A percentile compares a stretch with the other conserved stretches of the same genome.
Evolutionary conservation across 768 basidiomycete genomes (phyloP).

Genomic region (Calvatia gigantea): DNA sequence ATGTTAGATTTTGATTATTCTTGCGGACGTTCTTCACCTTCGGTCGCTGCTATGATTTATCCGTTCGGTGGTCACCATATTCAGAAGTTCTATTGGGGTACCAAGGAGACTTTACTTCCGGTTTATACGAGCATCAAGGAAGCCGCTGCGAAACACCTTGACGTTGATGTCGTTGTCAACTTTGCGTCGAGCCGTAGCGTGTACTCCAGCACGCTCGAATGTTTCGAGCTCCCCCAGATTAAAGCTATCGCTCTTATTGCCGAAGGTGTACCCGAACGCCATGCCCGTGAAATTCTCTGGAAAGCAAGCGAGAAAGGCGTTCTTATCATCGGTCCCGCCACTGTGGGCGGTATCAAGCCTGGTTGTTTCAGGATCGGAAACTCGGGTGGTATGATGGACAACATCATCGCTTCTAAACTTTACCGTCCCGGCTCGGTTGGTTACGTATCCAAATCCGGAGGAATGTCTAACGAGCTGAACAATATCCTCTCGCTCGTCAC

Average conservation of each 20-base stretch:
- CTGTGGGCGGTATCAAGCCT: constrained; percentile 99
- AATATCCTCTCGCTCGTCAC: constrained; percentile 96
- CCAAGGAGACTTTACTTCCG: constrained; percentile 96
- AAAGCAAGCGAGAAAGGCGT: constrained; percentile 82
- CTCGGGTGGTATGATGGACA: constrained; percentile 99
- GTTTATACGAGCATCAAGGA: constrained; percentile 93
- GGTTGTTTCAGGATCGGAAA: constrained; percentile 99
- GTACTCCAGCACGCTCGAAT: constrained; percentile 92
- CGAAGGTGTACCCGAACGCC: constrained; percentile 97
- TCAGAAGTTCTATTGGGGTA: constrained; percentile 99
- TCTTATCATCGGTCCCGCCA: constrained; percentile 92
- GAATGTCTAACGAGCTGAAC: constrained; percentile 99
- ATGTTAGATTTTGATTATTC: constrained; percentile 98
- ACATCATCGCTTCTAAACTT: constrained; percentile 97
- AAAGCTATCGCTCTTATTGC: constrained; percentile 87
- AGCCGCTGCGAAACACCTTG: constrained; percentile 90
- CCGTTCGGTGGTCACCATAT: constrained; percentile 99
- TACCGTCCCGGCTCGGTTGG: constrained; percentile 97
- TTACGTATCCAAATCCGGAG: constrained; percentile 99
- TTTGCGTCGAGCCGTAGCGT: constrained; percentile 94
- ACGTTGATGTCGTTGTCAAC: constrained; percentile 98
- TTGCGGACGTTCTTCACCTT: constrained; percentile 87
- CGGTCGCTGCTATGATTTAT: constrained; percentile 99
- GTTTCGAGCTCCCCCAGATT: constrained; percentile 59
- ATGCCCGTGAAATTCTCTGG: constrained; percentile 94